phyloP scores from a whole-genome alignment of 805 yeast genomes.

The Ogataea allantospora region DNA sequence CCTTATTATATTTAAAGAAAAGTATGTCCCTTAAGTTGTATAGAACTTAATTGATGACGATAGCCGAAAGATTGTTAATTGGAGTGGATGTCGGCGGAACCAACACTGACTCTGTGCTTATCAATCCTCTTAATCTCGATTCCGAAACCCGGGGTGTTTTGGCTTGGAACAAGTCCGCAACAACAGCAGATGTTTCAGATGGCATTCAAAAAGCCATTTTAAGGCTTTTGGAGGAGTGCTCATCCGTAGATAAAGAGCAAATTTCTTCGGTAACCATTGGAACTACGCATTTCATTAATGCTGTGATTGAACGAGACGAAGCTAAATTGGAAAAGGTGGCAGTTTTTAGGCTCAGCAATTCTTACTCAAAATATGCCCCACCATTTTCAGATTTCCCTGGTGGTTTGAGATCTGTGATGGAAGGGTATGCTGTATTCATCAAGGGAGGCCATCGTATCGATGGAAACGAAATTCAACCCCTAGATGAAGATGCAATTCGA shows the following conservation, averaged over 20 bases:
- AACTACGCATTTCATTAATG: constrained; percentile 11
- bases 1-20: not conserved
- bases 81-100: constrained; percentile 56
- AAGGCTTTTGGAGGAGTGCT: constrained; percentile 29
- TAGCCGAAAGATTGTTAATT: constrained; percentile 24
- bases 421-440: constrained; percentile 5
- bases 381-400: constrained; percentile 10
- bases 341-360: constrained; percentile 2
- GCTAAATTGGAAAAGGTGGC: constrained; percentile 7
- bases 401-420: constrained; percentile 2
- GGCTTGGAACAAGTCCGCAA: constrained; percentile 44
- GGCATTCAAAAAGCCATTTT: constrained; percentile 41
- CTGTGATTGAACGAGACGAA: constrained; percentile 8
- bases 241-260: constrained; percentile 10
- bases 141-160: constrained; percentile 34
- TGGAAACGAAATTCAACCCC: constrained; percentile 7
- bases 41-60: not conserved
- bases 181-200: constrained; percentile 43
- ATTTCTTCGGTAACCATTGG: constrained; percentile 9
- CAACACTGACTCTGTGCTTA: constrained; percentile 46
- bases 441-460: constrained; percentile 7
- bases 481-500: constrained; percentile 4
- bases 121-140: constrained; percentile 34
- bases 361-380: constrained; percentile 5
- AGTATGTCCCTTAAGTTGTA: not conserved